These are phyloP conservation scores for Teratosphaeria epicoccoides DNA, from an alignment of 2,329 filamentous ascomycete species.

Conservation along the genomic window DNA sequence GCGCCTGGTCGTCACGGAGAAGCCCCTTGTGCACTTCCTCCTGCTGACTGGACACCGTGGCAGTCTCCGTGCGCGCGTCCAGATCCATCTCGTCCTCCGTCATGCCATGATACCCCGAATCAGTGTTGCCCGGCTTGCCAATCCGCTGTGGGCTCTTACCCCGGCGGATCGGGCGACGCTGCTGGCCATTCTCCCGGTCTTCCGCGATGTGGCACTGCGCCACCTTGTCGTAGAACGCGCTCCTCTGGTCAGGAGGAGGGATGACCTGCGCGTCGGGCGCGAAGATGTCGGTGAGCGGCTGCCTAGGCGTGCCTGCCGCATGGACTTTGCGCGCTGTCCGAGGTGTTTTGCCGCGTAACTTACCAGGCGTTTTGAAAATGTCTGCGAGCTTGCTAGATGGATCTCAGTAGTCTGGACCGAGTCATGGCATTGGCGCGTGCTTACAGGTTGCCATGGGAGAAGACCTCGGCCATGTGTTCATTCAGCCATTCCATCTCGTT, in stretches of 20 bases:
- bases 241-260: conserved; percentile 43
- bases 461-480: conserved; percentile 94
- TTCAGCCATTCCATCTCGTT: conserved; percentile 98
- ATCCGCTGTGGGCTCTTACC: conserved; percentile 25
- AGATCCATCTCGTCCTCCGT: conserved; percentile 43
- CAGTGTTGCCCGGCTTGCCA: conserved; percentile 32
- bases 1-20: conserved; percentile 16
- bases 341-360: conserved; percentile 71
- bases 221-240: conserved; percentile 42
- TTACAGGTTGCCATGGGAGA: conserved; percentile 76
- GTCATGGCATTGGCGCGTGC: conserved; percentile 20
- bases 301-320: conserved; percentile 43
- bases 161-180: conserved; percentile 17
- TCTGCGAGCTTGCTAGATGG: conserved; percentile 71
- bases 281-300: conserved; percentile 41
- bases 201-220: conserved; percentile 51
- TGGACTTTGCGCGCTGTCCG: conserved; percentile 56
- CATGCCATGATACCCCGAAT: conserved; percentile 65
- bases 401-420: conserved; percentile 16
- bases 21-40: conserved; percentile 12
- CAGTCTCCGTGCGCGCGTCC: conserved; percentile 14
- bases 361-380: conserved; percentile 89
- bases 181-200: conserved; percentile 34
- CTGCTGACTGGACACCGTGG: conserved; percentile 9
- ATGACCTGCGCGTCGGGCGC: conserved; percentile 33